Evolutionary conservation across 2,329 filamentous ascomycete species (phyloP).

Genomic region (Fusarium tricinctum): DNA sequence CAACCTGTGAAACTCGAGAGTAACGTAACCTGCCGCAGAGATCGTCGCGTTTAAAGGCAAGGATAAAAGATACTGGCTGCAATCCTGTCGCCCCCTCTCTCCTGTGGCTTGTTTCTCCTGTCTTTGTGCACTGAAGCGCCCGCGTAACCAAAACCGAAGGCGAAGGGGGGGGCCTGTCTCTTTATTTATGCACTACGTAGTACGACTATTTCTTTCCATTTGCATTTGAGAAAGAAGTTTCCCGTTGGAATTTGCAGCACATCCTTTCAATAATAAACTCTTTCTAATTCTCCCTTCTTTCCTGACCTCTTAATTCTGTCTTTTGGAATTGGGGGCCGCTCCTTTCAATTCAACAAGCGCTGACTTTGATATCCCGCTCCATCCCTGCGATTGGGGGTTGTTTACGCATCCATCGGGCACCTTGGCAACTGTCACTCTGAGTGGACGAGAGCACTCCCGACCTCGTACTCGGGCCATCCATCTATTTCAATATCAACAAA

Average conservation of each 20-base stretch:
- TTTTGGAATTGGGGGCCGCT: conserved; percentile 21
- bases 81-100: conserved; percentile 27
- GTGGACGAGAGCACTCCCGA: conserved; percentile 18
- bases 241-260: conserved; percentile 7
- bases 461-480: conserved; percentile 17
- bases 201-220: not conserved
- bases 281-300: conserved; percentile 1
- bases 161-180: conserved; percentile 5
- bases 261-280: not conserved
- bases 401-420: conserved; percentile 26
- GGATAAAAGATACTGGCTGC: conserved; percentile 10
- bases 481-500: conserved; percentile 27
- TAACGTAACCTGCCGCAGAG: conserved; percentile 46
- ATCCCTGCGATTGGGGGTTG: conserved; percentile 32
- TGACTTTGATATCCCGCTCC: conserved; percentile 16
- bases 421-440: conserved; percentile 28
- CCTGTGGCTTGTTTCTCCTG: conserved; percentile 6
- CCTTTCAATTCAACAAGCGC: conserved; percentile 20
- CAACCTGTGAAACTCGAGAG: conserved; percentile 42
- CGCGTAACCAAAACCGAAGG: conserved; percentile 11
- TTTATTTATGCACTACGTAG: conserved; percentile 29
- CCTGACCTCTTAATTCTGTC: not conserved
- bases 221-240: conserved; percentile 5
- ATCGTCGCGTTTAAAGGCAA: conserved; percentile 31
- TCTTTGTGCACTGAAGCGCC: conserved; percentile 30